Evolutionary conservation across 2,329 filamentous ascomycete species (phyloP).

Genomic region (Trichoderma atroviride): DNA sequence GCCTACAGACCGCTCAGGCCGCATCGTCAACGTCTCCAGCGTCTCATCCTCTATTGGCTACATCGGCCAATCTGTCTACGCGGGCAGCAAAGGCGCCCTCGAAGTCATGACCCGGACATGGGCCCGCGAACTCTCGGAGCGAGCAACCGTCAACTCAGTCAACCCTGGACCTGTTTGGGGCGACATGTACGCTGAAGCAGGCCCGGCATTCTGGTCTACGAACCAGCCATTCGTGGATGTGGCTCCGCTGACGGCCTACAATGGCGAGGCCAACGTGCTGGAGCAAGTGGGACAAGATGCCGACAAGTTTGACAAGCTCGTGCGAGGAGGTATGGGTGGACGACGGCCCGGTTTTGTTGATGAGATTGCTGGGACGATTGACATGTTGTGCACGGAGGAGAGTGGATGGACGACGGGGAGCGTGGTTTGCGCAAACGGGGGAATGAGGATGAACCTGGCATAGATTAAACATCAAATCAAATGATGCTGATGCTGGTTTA

Average conservation of each 20-base stretch:
- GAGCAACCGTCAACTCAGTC: conserved; percentile 59
- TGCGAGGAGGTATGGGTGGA: conserved; percentile 40
- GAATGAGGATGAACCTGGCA: conserved; percentile 46
- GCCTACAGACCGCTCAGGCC: conserved; percentile 64
- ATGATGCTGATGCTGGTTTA: not conserved
- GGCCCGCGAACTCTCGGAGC: conserved; percentile 58
- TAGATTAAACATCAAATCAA: conserved; percentile 27
- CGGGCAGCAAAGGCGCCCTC: conserved; percentile 59
- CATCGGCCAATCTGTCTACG: conserved; percentile 59
- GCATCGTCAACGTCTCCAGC: conserved; percentile 60
- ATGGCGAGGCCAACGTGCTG: conserved; percentile 39
- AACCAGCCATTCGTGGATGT: conserved; percentile 45
- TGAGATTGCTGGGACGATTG: conserved; percentile 71
- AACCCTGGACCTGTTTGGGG: conserved; percentile 60
- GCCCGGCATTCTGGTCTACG: conserved; percentile 41
- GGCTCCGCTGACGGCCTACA: conserved; percentile 41
- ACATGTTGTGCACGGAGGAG: conserved; percentile 69
- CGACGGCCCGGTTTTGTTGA: conserved; percentile 40
- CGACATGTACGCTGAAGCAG: conserved; percentile 52
- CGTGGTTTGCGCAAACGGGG: conserved; percentile 71
- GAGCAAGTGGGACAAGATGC: conserved; percentile 38
- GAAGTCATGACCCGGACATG: conserved; percentile 63
- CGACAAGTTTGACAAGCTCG: conserved; percentile 39
- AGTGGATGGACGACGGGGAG: conserved; percentile 70
- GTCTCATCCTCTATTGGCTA: conserved; percentile 58